phyloP scores from a whole-genome alignment of 129 eudicot genomes.

The Mikania micrantha region DNA sequence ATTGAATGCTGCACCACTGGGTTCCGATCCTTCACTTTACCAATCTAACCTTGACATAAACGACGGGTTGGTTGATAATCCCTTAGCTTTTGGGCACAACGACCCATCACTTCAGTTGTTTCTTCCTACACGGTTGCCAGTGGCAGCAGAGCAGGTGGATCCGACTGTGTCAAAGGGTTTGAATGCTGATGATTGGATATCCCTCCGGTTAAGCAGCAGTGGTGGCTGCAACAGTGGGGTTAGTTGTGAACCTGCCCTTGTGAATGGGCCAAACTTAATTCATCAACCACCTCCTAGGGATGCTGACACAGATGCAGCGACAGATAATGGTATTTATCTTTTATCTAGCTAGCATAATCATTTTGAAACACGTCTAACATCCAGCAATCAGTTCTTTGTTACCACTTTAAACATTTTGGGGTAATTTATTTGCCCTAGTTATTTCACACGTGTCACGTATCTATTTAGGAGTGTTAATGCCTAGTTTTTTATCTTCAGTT shows the following conservation, averaged over 20 bases:
- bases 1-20: constrained; percentile 44
- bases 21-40: constrained; percentile 41
- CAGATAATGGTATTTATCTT: constrained; percentile 14
- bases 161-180: constrained; percentile 47
- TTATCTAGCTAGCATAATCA: too few relatives aligned
- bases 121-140: constrained; percentile 76
- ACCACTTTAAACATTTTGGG: background rate
- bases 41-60: constrained; percentile 38
- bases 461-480: background rate
- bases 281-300: constrained; percentile 39
- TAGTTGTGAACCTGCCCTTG: constrained; percentile 34
- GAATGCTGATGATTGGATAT: constrained; percentile 75
- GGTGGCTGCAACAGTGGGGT: constrained; percentile 44
- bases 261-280: constrained; percentile 36
- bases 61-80: constrained; percentile 68
- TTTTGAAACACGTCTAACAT: too few relatives aligned
- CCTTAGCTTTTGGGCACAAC: constrained; percentile 62
- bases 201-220: constrained; percentile 54
- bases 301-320: constrained; percentile 37
- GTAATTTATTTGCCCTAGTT: background rate
- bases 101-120: constrained; percentile 89
- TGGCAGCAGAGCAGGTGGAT: constrained; percentile 38
- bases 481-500: too few relatives aligned
- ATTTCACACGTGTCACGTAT: background rate
- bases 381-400: background rate